phyloP scores from a whole-genome alignment of 2,329 filamentous ascomycete genomes.

The Berkeleyomyces rouxiae region DNA sequence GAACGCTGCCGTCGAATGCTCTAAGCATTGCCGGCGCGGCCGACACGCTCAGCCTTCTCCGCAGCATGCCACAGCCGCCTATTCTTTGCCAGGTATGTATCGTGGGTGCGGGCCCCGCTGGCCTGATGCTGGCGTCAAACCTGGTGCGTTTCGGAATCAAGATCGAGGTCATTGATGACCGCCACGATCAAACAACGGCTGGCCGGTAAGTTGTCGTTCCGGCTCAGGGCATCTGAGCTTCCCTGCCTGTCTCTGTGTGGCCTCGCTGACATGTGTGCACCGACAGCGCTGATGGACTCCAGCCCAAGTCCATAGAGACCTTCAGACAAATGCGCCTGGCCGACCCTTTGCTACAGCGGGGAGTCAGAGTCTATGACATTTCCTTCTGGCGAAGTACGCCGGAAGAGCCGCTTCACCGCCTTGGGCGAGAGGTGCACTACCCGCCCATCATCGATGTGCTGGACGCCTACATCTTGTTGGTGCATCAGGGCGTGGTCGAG shows the following conservation, averaged over 20 bases:
- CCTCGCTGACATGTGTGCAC: background rate
- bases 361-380: conserved; percentile 57
- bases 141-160: conserved; percentile 51
- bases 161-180: conserved; percentile 49
- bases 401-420: conserved; percentile 37
- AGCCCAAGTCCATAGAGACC: conserved; percentile 66
- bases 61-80: conserved; percentile 32
- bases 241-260: background rate
- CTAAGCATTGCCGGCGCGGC: conserved; percentile 22
- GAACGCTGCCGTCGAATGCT: conserved; percentile 19
- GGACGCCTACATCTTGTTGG: conserved; percentile 39
- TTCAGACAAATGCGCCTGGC: conserved; percentile 56
- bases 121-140: conserved; percentile 37
- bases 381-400: conserved; percentile 48
- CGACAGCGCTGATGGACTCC: conserved; percentile 49
- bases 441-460: conserved; percentile 42
- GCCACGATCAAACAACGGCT: conserved; percentile 48
- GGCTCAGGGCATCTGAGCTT: background rate
- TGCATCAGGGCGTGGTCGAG: conserved; percentile 64
- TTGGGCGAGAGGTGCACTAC: conserved; percentile 52
- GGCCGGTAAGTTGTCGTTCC: conserved; percentile 28
- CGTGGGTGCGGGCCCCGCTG: conserved; percentile 39
- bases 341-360: conserved; percentile 48
- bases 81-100: conserved; percentile 32
- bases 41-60: conserved; percentile 31